A percentile compares a stretch with the other conserved stretches of the same genome.
Evolutionary conservation across 2,329 filamentous ascomycete genomes (phyloP).

Genomic region (Cladosporium colombiae): DNA sequence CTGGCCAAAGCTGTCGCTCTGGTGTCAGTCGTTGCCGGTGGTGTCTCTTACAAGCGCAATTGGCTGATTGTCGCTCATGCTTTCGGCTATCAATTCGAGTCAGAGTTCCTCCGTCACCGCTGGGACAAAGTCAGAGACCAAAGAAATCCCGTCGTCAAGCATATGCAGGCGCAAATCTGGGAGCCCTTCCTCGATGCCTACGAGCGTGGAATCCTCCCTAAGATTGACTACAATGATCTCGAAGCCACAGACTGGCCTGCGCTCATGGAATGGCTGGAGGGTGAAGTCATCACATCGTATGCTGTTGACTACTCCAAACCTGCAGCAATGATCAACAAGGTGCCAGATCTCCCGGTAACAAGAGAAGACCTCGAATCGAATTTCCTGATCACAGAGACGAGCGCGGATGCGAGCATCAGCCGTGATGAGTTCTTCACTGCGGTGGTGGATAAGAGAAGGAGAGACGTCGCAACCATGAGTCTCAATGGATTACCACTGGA

Average conservation of each 20-base stretch:
- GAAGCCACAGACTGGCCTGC: slow-evolving; percentile 67
- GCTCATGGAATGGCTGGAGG: slow-evolving; percentile 67
- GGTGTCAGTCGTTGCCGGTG: slow-evolving; percentile 38
- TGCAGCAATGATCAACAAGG: slow-evolving; percentile 18
- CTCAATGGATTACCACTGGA: slow-evolving; percentile 24
- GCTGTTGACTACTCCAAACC: slow-evolving; percentile 9
- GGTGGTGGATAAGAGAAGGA: slow-evolving; percentile 26
- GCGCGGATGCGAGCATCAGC: slow-evolving; percentile 20
- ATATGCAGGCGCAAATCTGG: slow-evolving; percentile 65
- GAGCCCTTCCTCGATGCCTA: slow-evolving; percentile 67
- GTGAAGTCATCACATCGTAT: slow-evolving; percentile 35
- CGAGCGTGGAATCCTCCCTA: slow-evolving; percentile 59
- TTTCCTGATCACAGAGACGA: slow-evolving; percentile 21
- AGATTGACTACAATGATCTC: slow-evolving; percentile 64
- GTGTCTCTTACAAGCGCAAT: slow-evolving; percentile 39
- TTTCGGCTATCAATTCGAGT: slow-evolving; percentile 41
- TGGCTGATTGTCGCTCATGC: slow-evolving; percentile 46
- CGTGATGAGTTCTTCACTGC: slow-evolving; percentile 27
- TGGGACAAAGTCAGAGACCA: slow-evolving; percentile 37
- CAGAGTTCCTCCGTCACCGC: slow-evolving; percentile 41
- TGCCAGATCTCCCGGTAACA: slow-evolving; percentile 4
- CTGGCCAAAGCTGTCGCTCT: slow-evolving; percentile 37
- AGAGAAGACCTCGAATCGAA: slow-evolving; percentile 22
- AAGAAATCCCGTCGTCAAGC: slow-evolving; percentile 39
- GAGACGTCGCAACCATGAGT: slow-evolving; percentile 24